These are phyloP conservation scores for Pholiota molesta DNA, from an alignment of 768 basidiomycete genomes.

Conservation along the genomic window DNA sequence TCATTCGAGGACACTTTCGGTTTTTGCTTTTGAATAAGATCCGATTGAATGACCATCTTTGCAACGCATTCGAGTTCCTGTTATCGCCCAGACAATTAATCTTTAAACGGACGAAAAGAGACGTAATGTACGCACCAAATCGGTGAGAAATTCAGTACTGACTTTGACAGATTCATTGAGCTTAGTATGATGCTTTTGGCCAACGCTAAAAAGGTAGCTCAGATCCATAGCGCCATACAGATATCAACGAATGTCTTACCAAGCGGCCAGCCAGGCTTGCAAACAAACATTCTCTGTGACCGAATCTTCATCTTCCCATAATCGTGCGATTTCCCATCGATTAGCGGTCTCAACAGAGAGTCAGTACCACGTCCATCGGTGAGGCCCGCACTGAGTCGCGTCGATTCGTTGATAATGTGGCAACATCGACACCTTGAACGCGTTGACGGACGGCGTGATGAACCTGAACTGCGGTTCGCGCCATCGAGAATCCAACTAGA, in stretches of 20 bases:
- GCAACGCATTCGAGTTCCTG: conserved; percentile 37
- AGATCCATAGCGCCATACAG: background rate
- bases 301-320: conserved; percentile 32
- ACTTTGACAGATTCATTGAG: conserved; percentile 16
- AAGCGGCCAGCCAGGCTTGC: conserved; percentile 43
- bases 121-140: conserved; percentile 20
- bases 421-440: conserved; percentile 41
- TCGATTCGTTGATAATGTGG: conserved; percentile 25
- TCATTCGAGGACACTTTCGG: conserved; percentile 38
- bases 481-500: conserved; percentile 42
- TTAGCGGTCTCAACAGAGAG: conserved; percentile 18
- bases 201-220: conserved; percentile 25
- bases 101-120: background rate
- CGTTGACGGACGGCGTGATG: conserved; percentile 26
- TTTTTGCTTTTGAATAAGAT: conserved; percentile 33
- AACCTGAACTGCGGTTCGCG: conserved; percentile 34
- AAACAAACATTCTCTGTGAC: conserved; percentile 31
- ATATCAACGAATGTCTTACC: conserved; percentile 23
- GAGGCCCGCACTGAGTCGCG: conserved; percentile 23
- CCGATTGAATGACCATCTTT: conserved; percentile 32
- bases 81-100: background rate
- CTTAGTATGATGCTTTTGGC: conserved; percentile 9
- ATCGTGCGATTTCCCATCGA: conserved; percentile 21
- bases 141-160: conserved; percentile 23
- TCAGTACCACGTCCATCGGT: conserved; percentile 30